phyloP scores from a whole-genome alignment of 371 early-diverging fungal genomes.

The Mortierella sp. region DNA sequence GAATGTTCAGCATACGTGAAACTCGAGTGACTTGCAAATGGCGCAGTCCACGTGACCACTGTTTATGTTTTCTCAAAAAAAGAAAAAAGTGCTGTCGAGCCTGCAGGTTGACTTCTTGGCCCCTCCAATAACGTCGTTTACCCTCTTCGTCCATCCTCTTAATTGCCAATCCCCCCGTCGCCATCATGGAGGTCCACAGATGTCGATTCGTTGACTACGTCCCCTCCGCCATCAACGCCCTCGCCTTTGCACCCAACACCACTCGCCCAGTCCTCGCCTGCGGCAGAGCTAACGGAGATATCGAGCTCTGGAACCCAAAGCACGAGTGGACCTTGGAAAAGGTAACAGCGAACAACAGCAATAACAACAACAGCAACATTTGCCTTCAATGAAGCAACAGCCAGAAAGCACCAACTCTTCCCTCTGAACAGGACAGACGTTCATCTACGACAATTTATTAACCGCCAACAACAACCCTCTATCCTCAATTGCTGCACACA shows the following conservation, averaged over 20 bases:
- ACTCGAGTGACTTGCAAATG: constrained; percentile 14
- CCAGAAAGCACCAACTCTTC: not conserved
- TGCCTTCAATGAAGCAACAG: no score
- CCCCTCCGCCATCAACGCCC: constrained; percentile 87
- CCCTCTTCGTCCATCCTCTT: constrained; percentile 11
- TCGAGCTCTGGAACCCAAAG: constrained; percentile 91
- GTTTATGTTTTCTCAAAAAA: constrained; percentile 37
- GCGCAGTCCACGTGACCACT: constrained; percentile 15
- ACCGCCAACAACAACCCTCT: constrained; percentile 3
- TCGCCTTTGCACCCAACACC: constrained; percentile 80
- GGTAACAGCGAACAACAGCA: constrained; percentile 55
- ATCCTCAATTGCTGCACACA: constrained; percentile 22
- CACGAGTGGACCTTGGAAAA: constrained; percentile 78
- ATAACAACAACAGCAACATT: not conserved
- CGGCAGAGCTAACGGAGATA: constrained; percentile 92
- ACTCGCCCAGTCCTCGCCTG: constrained; percentile 78
- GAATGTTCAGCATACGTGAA: not conserved
- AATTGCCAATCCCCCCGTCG: constrained; percentile 1
- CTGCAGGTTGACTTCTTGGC: constrained; percentile 11
- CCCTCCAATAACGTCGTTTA: constrained; percentile 20
- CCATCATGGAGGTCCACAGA: constrained; percentile 87
- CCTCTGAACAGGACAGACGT: not conserved
- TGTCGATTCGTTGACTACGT: constrained; percentile 92
- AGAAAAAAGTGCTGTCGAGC: constrained; percentile 7
- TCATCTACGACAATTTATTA: not conserved